Evolutionary conservation across 2,329 filamentous ascomycete species (phyloP), one percentile per base, ranked within the genome.

Genomic region (Stylonectria norvegica): DNA sequence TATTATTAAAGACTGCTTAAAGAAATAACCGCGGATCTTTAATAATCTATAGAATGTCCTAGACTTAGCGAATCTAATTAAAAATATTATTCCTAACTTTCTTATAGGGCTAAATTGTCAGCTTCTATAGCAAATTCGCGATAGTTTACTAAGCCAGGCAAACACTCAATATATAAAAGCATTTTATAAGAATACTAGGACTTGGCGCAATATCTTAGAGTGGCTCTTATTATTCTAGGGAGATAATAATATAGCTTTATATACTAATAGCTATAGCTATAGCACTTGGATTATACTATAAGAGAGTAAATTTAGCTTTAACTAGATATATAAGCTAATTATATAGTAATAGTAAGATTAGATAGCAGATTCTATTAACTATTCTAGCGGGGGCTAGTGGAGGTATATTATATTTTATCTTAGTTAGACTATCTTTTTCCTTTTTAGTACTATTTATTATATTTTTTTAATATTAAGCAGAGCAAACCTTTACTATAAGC

Each of bases 401-500:
- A 29, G 37, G 10, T 35, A 40, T 30, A 17, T 35, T 2, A 19
- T 40, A 10, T 25, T 40, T 16, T n/a, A 8, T 3, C 31, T 32
- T 10, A 23, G 38, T 5, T 32, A 40, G 25, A 40, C 38, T 14
- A 17, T 25, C 9, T 40, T 19, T 11, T 35, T 40, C 23, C 30
- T 32, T 8, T 14, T 20, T 12, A 25, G 32, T 9, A 40, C 23
- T n/a, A 40, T 40, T 17, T 32, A 40, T 22, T 34, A 20, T 30
- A 25, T 40, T 16, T 30, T n/a, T 40, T 17, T 19, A 32, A 5
- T 10, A 20, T 17, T 17, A 20, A 3, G 38, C 17, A 4, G 16
- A 25, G 12, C 22, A 9, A 22, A 34, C 27, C 8, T 23, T 34
- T 31, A 27, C 32, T 17, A 30, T 19, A 20, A 6, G 23, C 17